These are phyloP conservation scores for Chlorella variabilis DNA, from an alignment of 163 green algal species.

Conservation along the genomic window DNA sequence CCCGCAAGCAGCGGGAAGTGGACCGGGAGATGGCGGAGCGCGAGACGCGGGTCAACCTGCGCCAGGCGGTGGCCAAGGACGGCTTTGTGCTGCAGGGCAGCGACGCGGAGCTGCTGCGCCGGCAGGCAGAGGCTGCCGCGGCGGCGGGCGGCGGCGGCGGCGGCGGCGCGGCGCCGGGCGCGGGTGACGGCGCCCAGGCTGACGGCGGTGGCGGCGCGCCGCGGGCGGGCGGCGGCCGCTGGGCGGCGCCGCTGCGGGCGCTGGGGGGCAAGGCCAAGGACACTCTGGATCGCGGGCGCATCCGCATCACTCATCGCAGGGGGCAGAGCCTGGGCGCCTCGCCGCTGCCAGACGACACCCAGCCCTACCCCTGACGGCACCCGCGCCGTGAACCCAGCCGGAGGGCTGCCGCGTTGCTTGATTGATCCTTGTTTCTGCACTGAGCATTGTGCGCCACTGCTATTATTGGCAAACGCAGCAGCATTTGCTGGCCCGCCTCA, in stretches of 20 bases:
- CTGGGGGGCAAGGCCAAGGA: constrained; percentile 17
- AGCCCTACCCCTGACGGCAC: neutral
- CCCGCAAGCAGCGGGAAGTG: constrained; percentile 62
- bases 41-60: constrained; percentile 41
- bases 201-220: neutral
- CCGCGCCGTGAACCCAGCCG: no score
- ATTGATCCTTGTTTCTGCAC: no score
- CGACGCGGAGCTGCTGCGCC: constrained; percentile 24
- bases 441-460: no score
- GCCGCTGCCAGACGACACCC: neutral
- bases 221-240: neutral
- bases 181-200: neutral
- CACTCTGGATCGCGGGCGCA: constrained; percentile 21
- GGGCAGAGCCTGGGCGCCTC: constrained; percentile 30
- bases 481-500: no score
- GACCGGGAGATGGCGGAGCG: constrained; percentile 54
- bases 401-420: no score
- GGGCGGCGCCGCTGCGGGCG: neutral
- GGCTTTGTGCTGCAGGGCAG: constrained; percentile 37
- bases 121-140: neutral
- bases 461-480: no score
- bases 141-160: neutral
- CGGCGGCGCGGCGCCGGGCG: neutral
- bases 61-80: constrained; percentile 21
- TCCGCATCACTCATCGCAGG: constrained; percentile 7